These are phyloP conservation scores for Calcarisporium arbuscula DNA, from an alignment of 2,329 filamentous ascomycete species.

Conservation along the genomic window DNA sequence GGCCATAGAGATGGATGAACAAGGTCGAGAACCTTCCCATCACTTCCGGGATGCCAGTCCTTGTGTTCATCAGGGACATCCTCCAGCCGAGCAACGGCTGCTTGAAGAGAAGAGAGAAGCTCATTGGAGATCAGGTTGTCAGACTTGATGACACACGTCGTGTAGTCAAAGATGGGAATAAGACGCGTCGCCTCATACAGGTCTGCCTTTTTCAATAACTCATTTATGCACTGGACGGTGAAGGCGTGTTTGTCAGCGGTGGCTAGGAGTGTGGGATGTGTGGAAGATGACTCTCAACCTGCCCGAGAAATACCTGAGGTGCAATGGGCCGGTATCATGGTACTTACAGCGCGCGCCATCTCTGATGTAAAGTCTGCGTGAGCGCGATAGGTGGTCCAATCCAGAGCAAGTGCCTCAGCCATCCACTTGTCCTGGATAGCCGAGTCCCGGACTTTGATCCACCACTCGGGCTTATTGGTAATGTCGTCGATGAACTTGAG, in stretches of 20 bases:
- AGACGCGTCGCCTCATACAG: slow-evolving; percentile 25
- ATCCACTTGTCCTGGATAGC: slow-evolving; percentile 22
- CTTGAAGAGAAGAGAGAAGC: slow-evolving; percentile 30
- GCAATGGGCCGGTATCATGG: no score
- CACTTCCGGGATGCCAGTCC: slow-evolving; percentile 57
- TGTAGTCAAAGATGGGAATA: slow-evolving; percentile 27
- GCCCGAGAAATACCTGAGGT: no score
- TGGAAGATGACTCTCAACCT: no score
- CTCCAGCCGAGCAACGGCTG: slow-evolving; percentile 41
- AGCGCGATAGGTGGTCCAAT: slow-evolving; percentile 18
- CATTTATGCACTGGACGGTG: slow-evolving; percentile 22
- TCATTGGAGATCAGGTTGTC: slow-evolving; percentile 19
- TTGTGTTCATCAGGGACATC: slow-evolving; percentile 39
- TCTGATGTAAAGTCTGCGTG: slow-evolving; percentile 20
- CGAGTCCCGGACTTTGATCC: slow-evolving; percentile 21
- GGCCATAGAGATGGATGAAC: slow-evolving; percentile 60
- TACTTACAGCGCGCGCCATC: slow-evolving; percentile 25
- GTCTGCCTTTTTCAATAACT: slow-evolving; percentile 25
- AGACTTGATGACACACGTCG: slow-evolving; percentile 26
- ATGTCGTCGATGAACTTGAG: slow-evolving; percentile 24
- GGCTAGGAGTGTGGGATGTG: no score
- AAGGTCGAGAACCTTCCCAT: slow-evolving; percentile 52
- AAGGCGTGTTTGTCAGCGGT: neutral
- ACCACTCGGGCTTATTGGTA: slow-evolving; percentile 29
- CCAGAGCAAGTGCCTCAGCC: slow-evolving; percentile 20